Conservation (phyloP, 2,329 filamentous ascomycete species). For the Chrysoporthe austroafricana region DNA sequence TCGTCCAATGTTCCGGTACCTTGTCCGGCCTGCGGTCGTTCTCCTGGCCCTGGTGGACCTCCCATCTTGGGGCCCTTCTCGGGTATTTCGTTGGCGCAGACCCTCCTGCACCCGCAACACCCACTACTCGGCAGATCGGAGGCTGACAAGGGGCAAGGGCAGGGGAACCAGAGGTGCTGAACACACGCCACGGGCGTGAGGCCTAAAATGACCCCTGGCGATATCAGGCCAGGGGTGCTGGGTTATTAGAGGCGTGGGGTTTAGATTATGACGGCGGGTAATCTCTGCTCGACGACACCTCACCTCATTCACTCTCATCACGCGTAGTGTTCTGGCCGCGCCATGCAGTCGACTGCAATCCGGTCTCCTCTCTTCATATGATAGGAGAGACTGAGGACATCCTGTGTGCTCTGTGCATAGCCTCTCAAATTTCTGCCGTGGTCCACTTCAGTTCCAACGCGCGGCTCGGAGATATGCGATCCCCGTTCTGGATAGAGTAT, state of each 20-base stretch:
- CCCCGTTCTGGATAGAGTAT: background rate
- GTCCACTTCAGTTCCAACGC: too few species aligned
- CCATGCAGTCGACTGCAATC: background rate
- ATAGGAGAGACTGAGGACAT: too few species aligned
- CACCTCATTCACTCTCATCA: background rate
- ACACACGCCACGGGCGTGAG: slow-evolving; percentile 1
- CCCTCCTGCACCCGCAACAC: background rate
- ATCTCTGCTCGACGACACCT: background rate
- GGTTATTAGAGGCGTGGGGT: slow-evolving; percentile 3
- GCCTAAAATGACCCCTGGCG: background rate
- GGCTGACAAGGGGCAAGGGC: background rate
- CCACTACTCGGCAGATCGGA: slow-evolving; percentile 19
- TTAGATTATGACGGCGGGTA: background rate
- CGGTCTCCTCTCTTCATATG: too few species aligned
- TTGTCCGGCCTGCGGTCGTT: slow-evolving; percentile 1
- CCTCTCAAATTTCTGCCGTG: too few species aligned
- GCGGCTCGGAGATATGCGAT: too few species aligned
- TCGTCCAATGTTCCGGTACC: slow-evolving; percentile 20
- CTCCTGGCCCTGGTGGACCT: background rate
- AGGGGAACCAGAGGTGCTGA: background rate
- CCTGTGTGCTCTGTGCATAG: too few species aligned
- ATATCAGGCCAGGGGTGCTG: slow-evolving; percentile 11
- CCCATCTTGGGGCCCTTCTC: slow-evolving; percentile 15
- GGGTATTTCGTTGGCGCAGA: slow-evolving; percentile 17
- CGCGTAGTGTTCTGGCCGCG: too few species aligned